A percentile compares a stretch with the other conserved stretches of the same genome.
These are phyloP conservation scores for Anacardium occidentale DNA, from an alignment of 345 rosid genomes.

Conservation along the genomic window DNA sequence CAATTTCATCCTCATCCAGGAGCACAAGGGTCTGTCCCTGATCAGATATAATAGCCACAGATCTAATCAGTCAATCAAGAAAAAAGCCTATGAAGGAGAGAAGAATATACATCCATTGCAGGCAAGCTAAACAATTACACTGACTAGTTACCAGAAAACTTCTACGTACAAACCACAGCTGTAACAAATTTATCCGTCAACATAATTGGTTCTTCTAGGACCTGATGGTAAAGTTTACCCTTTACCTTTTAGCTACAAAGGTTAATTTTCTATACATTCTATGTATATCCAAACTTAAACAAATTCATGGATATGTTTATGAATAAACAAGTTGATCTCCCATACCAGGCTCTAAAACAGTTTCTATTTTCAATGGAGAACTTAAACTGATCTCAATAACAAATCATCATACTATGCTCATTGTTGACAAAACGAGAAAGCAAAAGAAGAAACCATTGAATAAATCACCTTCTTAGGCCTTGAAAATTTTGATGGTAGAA, in stretches of 20 bases:
- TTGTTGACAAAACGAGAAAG: background rate
- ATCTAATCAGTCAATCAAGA: constrained; percentile 16
- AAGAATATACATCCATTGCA: constrained; percentile 1
- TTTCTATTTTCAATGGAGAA: background rate
- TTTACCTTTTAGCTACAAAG: constrained; percentile 1
- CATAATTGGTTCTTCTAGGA: background rate
- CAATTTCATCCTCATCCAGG: constrained; percentile 59
- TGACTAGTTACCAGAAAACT: background rate
- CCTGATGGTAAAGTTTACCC: background rate
- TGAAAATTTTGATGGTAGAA: constrained; percentile 27
- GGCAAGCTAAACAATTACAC: constrained; percentile 11
- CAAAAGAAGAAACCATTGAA: background rate
- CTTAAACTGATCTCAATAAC: background rate
- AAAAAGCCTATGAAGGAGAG: background rate
- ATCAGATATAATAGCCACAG: constrained; percentile 14
- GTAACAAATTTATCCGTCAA: background rate
- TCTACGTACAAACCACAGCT: background rate
- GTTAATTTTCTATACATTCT: background rate
- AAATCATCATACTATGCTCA: constrained; percentile 1
- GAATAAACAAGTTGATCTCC: background rate
- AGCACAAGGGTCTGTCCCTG: constrained; percentile 58
- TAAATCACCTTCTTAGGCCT: constrained; percentile 46
- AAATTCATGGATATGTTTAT: background rate
- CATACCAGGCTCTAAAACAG: background rate
- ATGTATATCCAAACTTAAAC: background rate